Conservation (phyloP, 352 stramenopile genomes). For the Globisporangium irregulare region DNA sequence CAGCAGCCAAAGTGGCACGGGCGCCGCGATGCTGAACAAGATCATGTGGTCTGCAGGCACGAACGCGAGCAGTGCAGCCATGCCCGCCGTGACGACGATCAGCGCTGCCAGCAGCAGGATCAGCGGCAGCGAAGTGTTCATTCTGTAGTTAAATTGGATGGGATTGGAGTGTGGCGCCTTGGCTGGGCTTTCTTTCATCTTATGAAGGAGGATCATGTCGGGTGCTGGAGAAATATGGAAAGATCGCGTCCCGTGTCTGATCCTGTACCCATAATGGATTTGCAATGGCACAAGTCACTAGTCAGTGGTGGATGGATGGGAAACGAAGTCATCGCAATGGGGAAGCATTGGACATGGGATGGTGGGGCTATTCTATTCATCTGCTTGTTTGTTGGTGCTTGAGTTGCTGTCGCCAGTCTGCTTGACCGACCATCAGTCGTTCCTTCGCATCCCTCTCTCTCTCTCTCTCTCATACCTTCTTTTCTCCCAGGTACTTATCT, state of each 20-base stretch:
- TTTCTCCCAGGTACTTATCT: too few species aligned
- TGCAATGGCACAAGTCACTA: background rate
- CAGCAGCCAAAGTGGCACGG: background rate
- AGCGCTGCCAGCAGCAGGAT: background rate
- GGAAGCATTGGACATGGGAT: background rate
- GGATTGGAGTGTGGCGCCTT: background rate
- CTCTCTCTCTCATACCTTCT: too few species aligned
- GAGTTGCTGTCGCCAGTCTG: too few species aligned
- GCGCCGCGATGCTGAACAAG: background rate
- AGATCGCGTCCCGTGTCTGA: background rate
- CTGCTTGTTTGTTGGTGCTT: conserved; percentile 1
- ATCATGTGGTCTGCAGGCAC: background rate
- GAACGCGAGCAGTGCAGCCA: background rate
- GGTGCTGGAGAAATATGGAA: conserved; percentile 7
- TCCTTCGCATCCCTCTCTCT: background rate
- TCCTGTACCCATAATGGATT: background rate
- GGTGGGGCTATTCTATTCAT: conserved; percentile 5
- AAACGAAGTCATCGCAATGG: background rate
- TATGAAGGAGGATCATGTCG: background rate
- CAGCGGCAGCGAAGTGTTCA: background rate
- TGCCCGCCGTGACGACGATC: background rate
- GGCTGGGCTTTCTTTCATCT: background rate
- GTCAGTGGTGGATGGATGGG: background rate
- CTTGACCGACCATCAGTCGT: background rate
- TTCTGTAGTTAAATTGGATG: background rate